phyloP scores from a whole-genome alignment of 2,329 filamentous ascomycete genomes.

The Capronia epimyces region DNA sequence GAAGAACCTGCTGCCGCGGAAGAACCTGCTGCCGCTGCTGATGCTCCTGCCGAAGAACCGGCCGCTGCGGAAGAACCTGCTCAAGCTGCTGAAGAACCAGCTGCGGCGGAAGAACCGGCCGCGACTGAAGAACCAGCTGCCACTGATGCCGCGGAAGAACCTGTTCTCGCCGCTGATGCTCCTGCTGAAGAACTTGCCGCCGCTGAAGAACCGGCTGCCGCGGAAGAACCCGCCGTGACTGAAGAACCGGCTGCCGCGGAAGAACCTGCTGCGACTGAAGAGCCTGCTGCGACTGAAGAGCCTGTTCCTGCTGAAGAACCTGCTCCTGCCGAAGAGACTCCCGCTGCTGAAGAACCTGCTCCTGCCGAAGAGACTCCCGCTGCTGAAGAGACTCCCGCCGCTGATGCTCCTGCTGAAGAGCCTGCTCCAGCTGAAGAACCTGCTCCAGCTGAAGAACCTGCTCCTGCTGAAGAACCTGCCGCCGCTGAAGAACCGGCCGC shows the following conservation, averaged over 20 bases:
- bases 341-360: slow-evolving; percentile 2
- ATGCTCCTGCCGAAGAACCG: slow-evolving; percentile 1
- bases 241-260: slow-evolving; percentile 10
- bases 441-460: slow-evolving; percentile 1
- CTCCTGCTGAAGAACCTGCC: slow-evolving; percentile 11
- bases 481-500: slow-evolving; percentile 3
- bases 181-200: slow-evolving; percentile 6
- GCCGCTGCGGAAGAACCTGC: slow-evolving; percentile 1
- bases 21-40: slow-evolving; percentile 3
- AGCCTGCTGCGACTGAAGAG: slow-evolving; percentile 20
- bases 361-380: slow-evolving; percentile 3
- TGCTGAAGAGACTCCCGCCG: slow-evolving; percentile 9
- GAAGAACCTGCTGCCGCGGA: slow-evolving; percentile 13
- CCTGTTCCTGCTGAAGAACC: background rate
- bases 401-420: slow-evolving; percentile 1
- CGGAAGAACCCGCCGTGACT: slow-evolving; percentile 9
- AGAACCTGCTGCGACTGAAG: too few species aligned
- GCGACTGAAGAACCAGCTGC: slow-evolving; percentile 3
- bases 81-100: slow-evolving; percentile 1
- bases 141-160: slow-evolving; percentile 4
- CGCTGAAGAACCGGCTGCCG: slow-evolving; percentile 1
- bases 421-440: slow-evolving; percentile 15
- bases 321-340: slow-evolving; percentile 8
- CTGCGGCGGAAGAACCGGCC: slow-evolving; percentile 11
- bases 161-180: slow-evolving; percentile 5